A percentile compares a stretch with the other conserved stretches of the same genome.
Conservation (phyloP, 2,329 filamentous ascomycete species). For the Triangularia verruculosa region DNA sequence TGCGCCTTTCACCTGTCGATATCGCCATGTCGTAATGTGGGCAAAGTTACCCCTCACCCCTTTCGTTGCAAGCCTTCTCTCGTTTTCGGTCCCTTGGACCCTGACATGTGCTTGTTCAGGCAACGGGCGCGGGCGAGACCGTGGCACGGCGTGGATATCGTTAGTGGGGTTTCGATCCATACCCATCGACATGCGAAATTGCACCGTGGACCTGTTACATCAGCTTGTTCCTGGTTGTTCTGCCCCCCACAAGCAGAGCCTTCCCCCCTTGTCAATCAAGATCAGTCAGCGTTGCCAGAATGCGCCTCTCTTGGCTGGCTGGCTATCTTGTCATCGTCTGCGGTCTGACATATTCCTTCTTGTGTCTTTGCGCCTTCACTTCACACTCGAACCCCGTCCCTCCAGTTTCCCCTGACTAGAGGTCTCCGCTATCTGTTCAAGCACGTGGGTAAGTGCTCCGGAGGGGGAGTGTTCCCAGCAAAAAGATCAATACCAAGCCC, state of each 20-base stretch:
- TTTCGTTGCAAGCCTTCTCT: not conserved
- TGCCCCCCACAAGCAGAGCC: not conserved
- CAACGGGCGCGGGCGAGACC: slow-evolving; percentile 2
- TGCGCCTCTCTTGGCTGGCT: too few relatives aligned
- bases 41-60: not conserved
- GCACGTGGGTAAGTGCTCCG: not conserved
- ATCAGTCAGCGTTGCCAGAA: not conserved
- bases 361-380: not conserved
- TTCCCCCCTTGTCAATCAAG: not conserved
- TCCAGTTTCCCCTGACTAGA: not conserved
- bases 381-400: not conserved
- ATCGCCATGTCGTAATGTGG: not conserved
- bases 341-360: not conserved
- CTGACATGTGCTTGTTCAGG: not conserved
- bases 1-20: not conserved
- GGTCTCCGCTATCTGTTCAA: not conserved
- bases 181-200: slow-evolving; percentile 4
- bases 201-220: slow-evolving; percentile 4
- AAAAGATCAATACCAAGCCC: not conserved
- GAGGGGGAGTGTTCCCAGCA: not conserved
- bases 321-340: not conserved
- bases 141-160: slow-evolving; percentile 2
- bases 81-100: not conserved
- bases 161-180: not conserved
- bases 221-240: not conserved